Evolutionary conservation across 169 alveolate species (phyloP).

Genomic region (Theileria luwenshuni): DNA sequence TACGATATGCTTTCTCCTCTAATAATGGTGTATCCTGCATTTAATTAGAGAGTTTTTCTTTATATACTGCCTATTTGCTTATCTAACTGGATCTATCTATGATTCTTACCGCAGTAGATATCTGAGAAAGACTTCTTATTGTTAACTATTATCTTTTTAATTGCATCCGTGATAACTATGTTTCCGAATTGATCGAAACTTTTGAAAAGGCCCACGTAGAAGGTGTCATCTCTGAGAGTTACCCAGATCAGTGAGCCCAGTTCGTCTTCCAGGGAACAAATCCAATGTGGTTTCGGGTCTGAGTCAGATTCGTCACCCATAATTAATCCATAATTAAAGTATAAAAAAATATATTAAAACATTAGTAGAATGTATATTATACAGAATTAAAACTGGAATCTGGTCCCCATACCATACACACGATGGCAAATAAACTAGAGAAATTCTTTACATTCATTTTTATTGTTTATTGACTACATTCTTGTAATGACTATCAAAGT

Average conservation of each 20-base stretch:
- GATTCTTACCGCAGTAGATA: conserved; percentile 71
- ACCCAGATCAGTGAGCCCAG: conserved; percentile 77
- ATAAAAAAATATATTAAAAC: neutral
- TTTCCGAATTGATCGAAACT: conserved; percentile 80
- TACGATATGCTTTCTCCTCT: conserved; percentile 81
- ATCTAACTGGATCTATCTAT: neutral
- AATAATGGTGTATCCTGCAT: conserved; percentile 70
- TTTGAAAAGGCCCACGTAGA: conserved; percentile 73
- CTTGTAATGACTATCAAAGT: too few species aligned
- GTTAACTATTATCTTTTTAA: conserved; percentile 68
- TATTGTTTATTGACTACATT: too few species aligned
- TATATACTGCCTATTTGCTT: neutral
- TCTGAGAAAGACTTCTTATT: conserved; percentile 70
- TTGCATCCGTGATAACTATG: conserved; percentile 73
- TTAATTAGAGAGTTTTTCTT: neutral
- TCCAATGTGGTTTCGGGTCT: conserved; percentile 73
- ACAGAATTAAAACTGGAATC: conserved; percentile 1
- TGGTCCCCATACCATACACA: conserved; percentile 27
- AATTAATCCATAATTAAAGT: conserved; percentile 1
- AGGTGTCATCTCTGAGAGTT: conserved; percentile 75
- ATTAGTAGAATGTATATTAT: neutral
- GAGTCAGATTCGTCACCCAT: conserved; percentile 12
- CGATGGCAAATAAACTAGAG: too few species aligned
- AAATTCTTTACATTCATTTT: too few species aligned
- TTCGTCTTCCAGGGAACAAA: conserved; percentile 78